phyloP scores from a whole-genome alignment of 2,329 filamentous ascomycete genomes.

The Plenodomus tracheiphilus region DNA sequence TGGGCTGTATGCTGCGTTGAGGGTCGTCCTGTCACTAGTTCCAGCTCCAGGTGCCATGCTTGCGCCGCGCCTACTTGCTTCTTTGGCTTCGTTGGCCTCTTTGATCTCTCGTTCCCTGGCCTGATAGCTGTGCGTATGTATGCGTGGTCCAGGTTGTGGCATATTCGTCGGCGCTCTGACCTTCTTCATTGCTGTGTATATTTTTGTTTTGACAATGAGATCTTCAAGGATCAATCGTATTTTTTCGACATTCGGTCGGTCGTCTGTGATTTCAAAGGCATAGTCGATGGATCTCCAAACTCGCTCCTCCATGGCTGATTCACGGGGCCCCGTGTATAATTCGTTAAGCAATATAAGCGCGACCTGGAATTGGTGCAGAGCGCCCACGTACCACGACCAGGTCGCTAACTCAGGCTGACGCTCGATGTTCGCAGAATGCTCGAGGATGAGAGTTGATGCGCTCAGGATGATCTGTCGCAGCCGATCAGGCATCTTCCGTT shows the following conservation, averaged over 20 bases:
- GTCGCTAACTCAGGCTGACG: conserved; percentile 55
- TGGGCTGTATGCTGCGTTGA: conserved; percentile 9
- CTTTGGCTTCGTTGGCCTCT: conserved; percentile 6
- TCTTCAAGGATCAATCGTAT: conserved; percentile 64
- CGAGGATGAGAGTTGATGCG: conserved; percentile 59
- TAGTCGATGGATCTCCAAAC: conserved; percentile 75
- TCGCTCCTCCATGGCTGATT: conserved; percentile 61
- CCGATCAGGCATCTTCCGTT: conserved; percentile 60
- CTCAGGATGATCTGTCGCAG: conserved; percentile 66
- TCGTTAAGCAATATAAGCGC: conserved; percentile 71
- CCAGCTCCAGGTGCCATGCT: conserved; percentile 4
- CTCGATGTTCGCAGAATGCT: conserved; percentile 60
- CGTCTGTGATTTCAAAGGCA: conserved; percentile 65
- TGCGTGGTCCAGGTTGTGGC: conserved; percentile 34
- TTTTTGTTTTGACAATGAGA: conserved; percentile 62
- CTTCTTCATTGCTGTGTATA: conserved; percentile 63
- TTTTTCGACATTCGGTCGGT: conserved; percentile 60
- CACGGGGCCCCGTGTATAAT: conserved; percentile 62
- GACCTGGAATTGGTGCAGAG: conserved; percentile 73
- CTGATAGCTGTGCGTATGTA: conserved; percentile 33
- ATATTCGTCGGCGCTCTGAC: conserved; percentile 57
- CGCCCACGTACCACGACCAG: conserved; percentile 73
- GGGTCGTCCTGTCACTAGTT: background rate
- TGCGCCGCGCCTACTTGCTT: conserved; percentile 6
- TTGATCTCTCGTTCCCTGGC: conserved; percentile 10